Conservation (phyloP, 2,329 filamentous ascomycete genomes). For the Paraphoma chrysanthemicola region DNA sequence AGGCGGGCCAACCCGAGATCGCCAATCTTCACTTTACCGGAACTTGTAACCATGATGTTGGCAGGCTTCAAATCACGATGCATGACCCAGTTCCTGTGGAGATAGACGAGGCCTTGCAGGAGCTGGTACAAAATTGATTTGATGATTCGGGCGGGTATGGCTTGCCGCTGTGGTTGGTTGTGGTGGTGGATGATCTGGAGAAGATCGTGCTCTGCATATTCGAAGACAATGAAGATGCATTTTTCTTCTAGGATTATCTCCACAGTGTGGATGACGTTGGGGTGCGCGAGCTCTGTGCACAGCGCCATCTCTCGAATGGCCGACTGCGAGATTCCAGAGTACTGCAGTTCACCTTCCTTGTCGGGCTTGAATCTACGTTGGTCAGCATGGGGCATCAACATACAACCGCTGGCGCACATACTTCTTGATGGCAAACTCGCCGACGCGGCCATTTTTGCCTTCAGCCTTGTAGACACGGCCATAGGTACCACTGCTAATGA, state of each 20-base stretch:
- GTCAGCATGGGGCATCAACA: conserved; percentile 18
- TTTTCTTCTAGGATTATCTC: conserved; percentile 99
- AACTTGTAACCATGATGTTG: conserved; percentile 97
- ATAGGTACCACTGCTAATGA: conserved; percentile 98
- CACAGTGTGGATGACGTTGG: conserved; percentile 87
- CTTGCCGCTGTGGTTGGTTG: conserved; percentile 84
- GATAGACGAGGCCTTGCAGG: conserved; percentile 90
- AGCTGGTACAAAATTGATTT: conserved; percentile 96
- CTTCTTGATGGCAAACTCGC: conserved; percentile 98
- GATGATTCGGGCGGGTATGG: conserved; percentile 86
- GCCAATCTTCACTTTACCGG: conserved; percentile 90
- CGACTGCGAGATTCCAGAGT: conserved; percentile 97
- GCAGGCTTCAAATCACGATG: conserved; percentile 97
- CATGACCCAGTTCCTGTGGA: conserved; percentile 96
- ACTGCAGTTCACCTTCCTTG: conserved; percentile 96
- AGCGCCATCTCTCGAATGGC: conserved; percentile 97
- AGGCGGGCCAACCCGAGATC: conserved; percentile 90
- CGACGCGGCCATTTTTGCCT: conserved; percentile 73
- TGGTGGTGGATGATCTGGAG: conserved; percentile 99
- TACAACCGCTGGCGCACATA: conserved; percentile 52
- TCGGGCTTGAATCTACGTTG: conserved; percentile 81
- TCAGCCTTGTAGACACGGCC: conserved; percentile 96
- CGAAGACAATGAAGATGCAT: conserved; percentile 99
- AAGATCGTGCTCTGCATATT: conserved; percentile 97
- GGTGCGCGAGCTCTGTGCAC: conserved; percentile 87